A percentile compares a stretch with the other conserved stretches of the same genome.
These are phyloP conservation scores for Candida nanaspora DNA, from an alignment of 805 yeast species.

Conservation along the genomic window DNA sequence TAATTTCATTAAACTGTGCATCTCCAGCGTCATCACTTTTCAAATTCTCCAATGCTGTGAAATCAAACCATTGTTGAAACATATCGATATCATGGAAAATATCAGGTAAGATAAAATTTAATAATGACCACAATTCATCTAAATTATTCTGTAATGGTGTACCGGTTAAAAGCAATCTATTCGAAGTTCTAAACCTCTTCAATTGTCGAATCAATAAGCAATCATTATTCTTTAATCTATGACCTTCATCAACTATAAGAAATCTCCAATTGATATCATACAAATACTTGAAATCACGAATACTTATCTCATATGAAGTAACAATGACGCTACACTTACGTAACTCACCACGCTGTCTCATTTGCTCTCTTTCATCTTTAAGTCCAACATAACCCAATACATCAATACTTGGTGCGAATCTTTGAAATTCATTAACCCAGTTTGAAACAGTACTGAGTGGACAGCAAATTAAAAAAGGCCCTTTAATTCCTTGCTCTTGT, in stretches of 20 bases:
- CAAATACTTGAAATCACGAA: constrained; percentile 57
- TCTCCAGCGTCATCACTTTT: constrained; percentile 24
- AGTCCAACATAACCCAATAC: constrained; percentile 60
- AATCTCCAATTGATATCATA: constrained; percentile 63
- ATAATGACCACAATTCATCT: constrained; percentile 84
- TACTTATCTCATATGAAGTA: constrained; percentile 76
- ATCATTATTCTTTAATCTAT: constrained; percentile 78
- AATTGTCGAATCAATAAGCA: constrained; percentile 68
- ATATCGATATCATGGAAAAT: constrained; percentile 84
- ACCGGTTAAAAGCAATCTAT: constrained; percentile 83
- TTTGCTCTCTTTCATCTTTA: constrained; percentile 44
- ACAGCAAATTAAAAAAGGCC: constrained; percentile 73
- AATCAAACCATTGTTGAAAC: constrained; percentile 93
- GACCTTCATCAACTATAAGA: constrained; percentile 93
- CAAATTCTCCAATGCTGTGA: constrained; percentile 45
- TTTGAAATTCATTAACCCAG: constrained; percentile 69
- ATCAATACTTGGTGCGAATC: constrained; percentile 66
- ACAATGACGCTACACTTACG: constrained; percentile 47
- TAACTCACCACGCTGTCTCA: constrained; percentile 25
- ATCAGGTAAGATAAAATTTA: constrained; percentile 88
- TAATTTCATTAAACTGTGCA: constrained; percentile 38
- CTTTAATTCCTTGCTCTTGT: constrained; percentile 68
- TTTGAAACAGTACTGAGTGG: constrained; percentile 82
- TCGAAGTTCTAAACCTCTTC: constrained; percentile 58
- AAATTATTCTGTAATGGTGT: constrained; percentile 92